Conservation (phyloP, 129 eudicot species). For the Ambrosia artemisiifolia region DNA sequence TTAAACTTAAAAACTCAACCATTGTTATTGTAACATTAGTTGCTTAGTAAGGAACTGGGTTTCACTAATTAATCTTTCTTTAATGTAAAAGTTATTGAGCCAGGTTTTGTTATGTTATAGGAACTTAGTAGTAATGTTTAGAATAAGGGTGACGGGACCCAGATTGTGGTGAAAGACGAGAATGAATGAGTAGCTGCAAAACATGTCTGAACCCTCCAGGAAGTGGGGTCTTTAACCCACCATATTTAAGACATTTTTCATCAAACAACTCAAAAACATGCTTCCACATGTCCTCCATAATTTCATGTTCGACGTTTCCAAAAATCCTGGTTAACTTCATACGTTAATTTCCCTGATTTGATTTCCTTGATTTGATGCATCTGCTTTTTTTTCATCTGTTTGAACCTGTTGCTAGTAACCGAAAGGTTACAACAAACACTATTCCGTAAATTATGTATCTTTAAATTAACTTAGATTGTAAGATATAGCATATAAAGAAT, state of each 20-base stretch:
- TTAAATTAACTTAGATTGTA: too few relatives aligned
- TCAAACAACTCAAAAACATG: conserved; percentile 13
- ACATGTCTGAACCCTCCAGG: conserved; percentile 26
- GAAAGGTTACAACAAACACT: too few relatives aligned
- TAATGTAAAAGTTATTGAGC: too few relatives aligned
- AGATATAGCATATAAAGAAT: too few relatives aligned
- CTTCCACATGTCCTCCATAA: conserved; percentile 10
- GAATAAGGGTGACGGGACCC: not conserved
- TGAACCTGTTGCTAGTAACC: too few relatives aligned
- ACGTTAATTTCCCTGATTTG: not conserved
- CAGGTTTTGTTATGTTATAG: too few relatives aligned
- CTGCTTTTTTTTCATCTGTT: not conserved
- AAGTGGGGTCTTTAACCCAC: conserved; percentile 14
- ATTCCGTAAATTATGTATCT: too few relatives aligned
- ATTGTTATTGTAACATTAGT: too few relatives aligned
- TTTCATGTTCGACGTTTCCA: conserved; percentile 14
- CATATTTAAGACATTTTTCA: not conserved
- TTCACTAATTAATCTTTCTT: too few relatives aligned
- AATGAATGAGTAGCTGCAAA: conserved; percentile 5
- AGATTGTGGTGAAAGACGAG: not conserved
- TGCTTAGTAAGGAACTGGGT: too few relatives aligned
- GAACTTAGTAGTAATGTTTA: too few relatives aligned
- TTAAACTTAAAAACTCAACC: too few relatives aligned
- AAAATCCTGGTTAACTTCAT: not conserved
- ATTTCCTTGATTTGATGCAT: not conserved